Evolutionary conservation across 2,329 filamentous ascomycete species (phyloP), one percentile per base, ranked within the genome.

Genomic region (Paraphaeosphaeria sporulosa): DNA sequence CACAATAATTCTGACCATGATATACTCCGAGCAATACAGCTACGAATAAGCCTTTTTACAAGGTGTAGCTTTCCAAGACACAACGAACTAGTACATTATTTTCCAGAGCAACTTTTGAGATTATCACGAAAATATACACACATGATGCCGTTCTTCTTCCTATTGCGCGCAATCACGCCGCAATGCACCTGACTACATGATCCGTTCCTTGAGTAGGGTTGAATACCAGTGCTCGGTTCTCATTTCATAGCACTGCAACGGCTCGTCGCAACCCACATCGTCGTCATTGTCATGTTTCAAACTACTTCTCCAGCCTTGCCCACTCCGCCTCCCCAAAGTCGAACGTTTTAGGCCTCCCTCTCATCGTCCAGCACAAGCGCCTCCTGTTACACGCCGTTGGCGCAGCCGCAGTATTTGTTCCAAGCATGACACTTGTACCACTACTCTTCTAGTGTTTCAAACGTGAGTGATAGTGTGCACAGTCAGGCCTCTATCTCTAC

Each of bases 251-350:
- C 30, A 25, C 7, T 30, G 17, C 54, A 42, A 49, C 44, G 56
- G 49, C 49, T 49, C 42, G 49, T 53, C 17, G 49, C 56, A 49
- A 49, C 43, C 19, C 46, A 51, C 36, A 19, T 44, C 51, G 8
- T 34, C 40, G 23, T 19, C 40, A 8, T 34, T 54, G 38, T n/a
- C 47, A 21, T 21, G 30, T 56, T 57, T 48, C 43, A 40, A 30
- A 30, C 23, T 38, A 40, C 43, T 15, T 40, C 27, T 42, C 32
- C n/a, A 42, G 36, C 32, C 44, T 48, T 34, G 13, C 19, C 49
- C 15, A 32, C 50, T 36, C 42, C 50, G 19, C 32, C 54, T 56
- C 21, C 54, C 30, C 15, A 1, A 38, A 40, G 23, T 44, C 34
- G 36, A 15, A 13, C 30, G n/a, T 49, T 27, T 42, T 32, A 49